Evolutionary conservation across 2,329 filamentous ascomycete genomes (phyloP).

Genomic region (Penicillium occitanis): DNA sequence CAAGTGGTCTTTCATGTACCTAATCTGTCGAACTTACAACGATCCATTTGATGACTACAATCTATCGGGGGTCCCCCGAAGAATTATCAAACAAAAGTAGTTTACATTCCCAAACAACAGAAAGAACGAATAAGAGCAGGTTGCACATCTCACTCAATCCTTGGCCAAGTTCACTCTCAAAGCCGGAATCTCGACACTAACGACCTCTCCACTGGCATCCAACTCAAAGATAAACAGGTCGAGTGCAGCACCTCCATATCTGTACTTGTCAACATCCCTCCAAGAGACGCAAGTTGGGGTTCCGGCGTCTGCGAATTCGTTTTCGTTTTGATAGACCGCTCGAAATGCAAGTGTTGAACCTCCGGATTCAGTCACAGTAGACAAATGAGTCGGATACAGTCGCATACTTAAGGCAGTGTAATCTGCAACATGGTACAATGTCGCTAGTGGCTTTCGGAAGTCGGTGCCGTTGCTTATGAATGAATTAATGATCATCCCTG

Average conservation of each 20-base stretch:
- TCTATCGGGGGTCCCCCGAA: background rate
- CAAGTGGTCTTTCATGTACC: too few relatives aligned
- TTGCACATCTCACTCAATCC: background rate
- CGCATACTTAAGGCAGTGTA: background rate
- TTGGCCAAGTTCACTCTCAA: background rate
- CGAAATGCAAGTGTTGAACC: conserved; percentile 19
- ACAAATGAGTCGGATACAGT: background rate
- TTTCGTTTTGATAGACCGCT: conserved; percentile 27
- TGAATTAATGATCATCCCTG: background rate
- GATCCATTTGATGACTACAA: background rate
- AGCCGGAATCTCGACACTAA: conserved; percentile 25
- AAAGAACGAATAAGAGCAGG: background rate
- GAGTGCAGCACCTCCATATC: conserved; percentile 24
- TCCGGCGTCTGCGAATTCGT: conserved; percentile 27
- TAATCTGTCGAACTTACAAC: background rate
- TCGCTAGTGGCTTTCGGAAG: background rate
- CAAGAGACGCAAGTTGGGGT: conserved; percentile 33
- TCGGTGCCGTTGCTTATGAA: background rate
- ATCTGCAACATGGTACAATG: background rate
- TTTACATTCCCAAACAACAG: background rate
- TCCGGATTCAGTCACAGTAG: background rate
- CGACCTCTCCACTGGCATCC: conserved; percentile 24
- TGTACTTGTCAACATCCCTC: conserved; percentile 27
- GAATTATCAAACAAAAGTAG: background rate
- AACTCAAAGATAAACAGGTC: conserved; percentile 31